phyloP scores from a whole-genome alignment of 139 green algal genomes.

The Chlamydomonas asymmetrica region DNA sequence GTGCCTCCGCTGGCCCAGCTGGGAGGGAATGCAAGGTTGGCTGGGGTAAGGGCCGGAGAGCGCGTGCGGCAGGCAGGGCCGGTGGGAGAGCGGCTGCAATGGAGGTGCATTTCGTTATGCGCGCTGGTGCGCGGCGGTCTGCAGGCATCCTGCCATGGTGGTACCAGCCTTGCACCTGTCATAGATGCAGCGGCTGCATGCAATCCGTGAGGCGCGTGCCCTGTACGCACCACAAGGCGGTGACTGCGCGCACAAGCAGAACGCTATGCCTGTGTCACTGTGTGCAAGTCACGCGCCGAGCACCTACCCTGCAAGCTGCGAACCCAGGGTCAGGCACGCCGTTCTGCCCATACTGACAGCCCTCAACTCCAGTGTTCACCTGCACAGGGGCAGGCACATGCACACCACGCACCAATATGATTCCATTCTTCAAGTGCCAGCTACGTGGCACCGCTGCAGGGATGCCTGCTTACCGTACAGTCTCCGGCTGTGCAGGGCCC shows the following conservation, averaged over 20 bases:
- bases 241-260: too few relatives aligned
- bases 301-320: slow-evolving; percentile 23
- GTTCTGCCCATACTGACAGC: slow-evolving; percentile 7
- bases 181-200: slow-evolving; percentile 27
- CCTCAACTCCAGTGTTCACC: neutral
- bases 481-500: slow-evolving; percentile 58
- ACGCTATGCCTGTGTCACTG: too few relatives aligned
- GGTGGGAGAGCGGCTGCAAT: too few relatives aligned
- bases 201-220: neutral
- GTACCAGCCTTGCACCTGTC: too few relatives aligned
- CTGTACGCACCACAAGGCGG: neutral
- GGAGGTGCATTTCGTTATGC: too few relatives aligned
- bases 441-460: slow-evolving; percentile 5
- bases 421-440: neutral
- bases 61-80: too few relatives aligned
- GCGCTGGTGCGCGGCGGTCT: neutral
- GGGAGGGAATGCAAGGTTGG: neutral
- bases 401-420: neutral
- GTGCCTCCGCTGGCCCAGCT: neutral
- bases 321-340: slow-evolving; percentile 19
- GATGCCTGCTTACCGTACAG: slow-evolving; percentile 42
- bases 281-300: neutral
- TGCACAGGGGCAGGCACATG: slow-evolving; percentile 20
- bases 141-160: neutral
- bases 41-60: neutral